Evolutionary conservation across 768 basidiomycete species (phyloP), one percentile per base, ranked within the genome.

Genomic region (Phaeotremella skinneri): DNA sequence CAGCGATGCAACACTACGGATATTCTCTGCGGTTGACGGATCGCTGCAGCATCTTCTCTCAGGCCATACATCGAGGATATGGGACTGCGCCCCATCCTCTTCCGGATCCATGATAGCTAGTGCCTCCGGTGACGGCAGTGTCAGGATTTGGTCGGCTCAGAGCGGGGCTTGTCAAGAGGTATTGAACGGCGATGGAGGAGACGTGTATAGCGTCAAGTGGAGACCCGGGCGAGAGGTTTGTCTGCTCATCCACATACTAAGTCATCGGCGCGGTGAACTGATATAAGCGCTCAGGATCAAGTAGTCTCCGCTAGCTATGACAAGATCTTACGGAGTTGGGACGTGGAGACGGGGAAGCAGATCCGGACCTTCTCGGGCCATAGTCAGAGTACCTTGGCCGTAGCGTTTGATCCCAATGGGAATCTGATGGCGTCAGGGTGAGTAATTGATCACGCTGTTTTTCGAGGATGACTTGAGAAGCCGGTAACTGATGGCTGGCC

Each of bases 361-460:
- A 55, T 75, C 20, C 62, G 73, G 47, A 77, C 76, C 2, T 77
- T 75, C 41, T 76, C 76, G 2, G 76, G 76, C 4, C 74, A 76
- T 52, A 63, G 62, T n/a, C 66, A 69, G 39, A 65, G 64, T 52
- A 66, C 70, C 31, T 62, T 70, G 34, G 61, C 66, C 0, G 71
- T 73, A 9, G 64, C 70, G 0, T 73, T 67, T 34, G 71, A 74
- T 48, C 62, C 60, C 5, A 61, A 65, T 2, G 72, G 74, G 2
- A 74, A 69, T 25, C 57, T 72, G n/a, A 59, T 77, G 20, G 74
- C 73, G 16, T 70, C 70, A 4, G 76, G 76, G 63, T 69, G 23
- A 53, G 67, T 49, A n/a, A n/a, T n/a, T 25, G 17, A 14, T 31
- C 26, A n/a, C 21, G 23, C 13, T 54, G 13, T 14, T n/a, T 58